Evolutionary conservation across 129 eudicot species (phyloP).

Genomic region (Flaveria sonorensis): DNA sequence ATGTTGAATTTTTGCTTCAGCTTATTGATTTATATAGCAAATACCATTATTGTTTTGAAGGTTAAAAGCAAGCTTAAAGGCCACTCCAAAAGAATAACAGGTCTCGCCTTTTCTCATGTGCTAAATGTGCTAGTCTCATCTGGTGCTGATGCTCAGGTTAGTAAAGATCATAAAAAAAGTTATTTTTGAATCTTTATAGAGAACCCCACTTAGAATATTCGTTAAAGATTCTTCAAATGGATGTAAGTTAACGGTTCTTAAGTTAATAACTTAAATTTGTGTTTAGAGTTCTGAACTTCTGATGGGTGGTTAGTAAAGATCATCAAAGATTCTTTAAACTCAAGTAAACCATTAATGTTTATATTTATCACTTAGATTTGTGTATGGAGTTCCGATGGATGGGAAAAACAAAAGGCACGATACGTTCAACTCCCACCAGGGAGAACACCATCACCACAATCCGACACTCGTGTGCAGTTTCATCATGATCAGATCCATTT

Average conservation of each 20-base stretch:
- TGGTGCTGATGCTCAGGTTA: slow-evolving; percentile 97
- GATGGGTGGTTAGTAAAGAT: too few species aligned
- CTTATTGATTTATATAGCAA: not conserved
- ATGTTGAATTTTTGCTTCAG: not conserved
- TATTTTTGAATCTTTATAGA: slow-evolving; percentile 11
- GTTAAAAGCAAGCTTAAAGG: slow-evolving; percentile 98
- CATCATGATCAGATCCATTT: slow-evolving; percentile 86
- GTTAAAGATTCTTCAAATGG: not conserved
- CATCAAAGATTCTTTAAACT: not conserved
- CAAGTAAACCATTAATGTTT: not conserved
- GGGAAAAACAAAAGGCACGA: slow-evolving; percentile 79
- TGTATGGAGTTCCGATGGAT: slow-evolving; percentile 86
- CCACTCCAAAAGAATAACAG: slow-evolving; percentile 84
- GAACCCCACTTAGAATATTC: not conserved
- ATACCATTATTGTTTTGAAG: slow-evolving; percentile 36
- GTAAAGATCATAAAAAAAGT: slow-evolving; percentile 5
- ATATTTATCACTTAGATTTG: slow-evolving; percentile 54
- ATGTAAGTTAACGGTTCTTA: not conserved
- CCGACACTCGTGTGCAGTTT: slow-evolving; percentile 91
- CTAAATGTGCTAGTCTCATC: slow-evolving; percentile 81
- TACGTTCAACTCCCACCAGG: slow-evolving; percentile 74
- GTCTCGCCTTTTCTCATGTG: slow-evolving; percentile 82
- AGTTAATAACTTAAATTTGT: slow-evolving; percentile 46
- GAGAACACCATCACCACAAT: slow-evolving; percentile 51
- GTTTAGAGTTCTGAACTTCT: slow-evolving; percentile 65